Base-by-base conservation (phyloP, 306 rosid species). In the Cucurbita argyrosperma region DNA sequence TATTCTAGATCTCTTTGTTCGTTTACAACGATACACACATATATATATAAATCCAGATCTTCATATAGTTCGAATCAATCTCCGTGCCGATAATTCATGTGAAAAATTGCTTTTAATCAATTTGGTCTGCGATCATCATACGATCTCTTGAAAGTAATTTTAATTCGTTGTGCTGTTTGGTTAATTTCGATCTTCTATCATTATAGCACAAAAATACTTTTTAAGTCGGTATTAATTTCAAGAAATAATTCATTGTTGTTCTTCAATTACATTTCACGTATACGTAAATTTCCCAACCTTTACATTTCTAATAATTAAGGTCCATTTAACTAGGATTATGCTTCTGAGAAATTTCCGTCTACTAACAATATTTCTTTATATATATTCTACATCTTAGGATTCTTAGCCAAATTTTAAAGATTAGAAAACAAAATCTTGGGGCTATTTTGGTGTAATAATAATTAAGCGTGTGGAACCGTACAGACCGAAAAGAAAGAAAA, bases 1-100 rank as follows among this genome's bases (percentile, higher is more conserved):
- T 55, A 43, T 55, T 73, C 54, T 70, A 6, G 2, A 70, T 70
- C 26, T 69, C 74, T 70, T 70, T 51, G 74, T 70, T 70, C 46
- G 3, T 70, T 70, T 51, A 70, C 59, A 8, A 50, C 18, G 4
- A 46, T 50, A 69, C 38, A 68, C 15, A 42, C 5, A 60, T 18
- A 63, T 8, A 64, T 43, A 65, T 5, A 66, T 68, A 46, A 21
- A 67, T 67, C 35, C 38, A 43, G 74, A 70, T 47, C 46, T 70
- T 70, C 55, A 47, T 49, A 69, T 70, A 23, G 8, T 50, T 16
- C n/a, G 11, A 18, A 26, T 47, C 38, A 8, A 21, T 49, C 55
- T 70, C 10, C 26, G 1, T 35, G 12, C 10, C 5, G 5, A 10
- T 47, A 47, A 10, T 12, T 47, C 52, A 47, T 47, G 52, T 47